Evolutionary conservation across 192 early-diverging fungal genomes (phyloP).

Genomic region (Radiomyces spectabilis): DNA sequence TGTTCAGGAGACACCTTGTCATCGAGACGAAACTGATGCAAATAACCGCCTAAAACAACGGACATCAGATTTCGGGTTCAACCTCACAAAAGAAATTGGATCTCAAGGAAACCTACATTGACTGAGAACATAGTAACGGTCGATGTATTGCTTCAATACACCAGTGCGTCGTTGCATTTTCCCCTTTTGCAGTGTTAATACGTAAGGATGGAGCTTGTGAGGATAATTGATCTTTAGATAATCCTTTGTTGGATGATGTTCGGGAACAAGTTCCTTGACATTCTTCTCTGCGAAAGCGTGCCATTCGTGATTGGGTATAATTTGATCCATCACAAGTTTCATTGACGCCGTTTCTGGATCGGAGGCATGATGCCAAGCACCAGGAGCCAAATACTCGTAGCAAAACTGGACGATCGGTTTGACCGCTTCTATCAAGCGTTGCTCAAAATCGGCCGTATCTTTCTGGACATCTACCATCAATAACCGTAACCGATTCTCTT

Average conservation of each 20-base stretch:
- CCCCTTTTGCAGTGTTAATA: slow-evolving; percentile 23
- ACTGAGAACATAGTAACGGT: slow-evolving; percentile 34
- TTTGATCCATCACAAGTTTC: slow-evolving; percentile 18
- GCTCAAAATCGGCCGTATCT: slow-evolving; percentile 9
- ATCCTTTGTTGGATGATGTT: slow-evolving; percentile 8
- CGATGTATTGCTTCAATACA: slow-evolving; percentile 32
- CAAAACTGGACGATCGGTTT: slow-evolving; percentile 7
- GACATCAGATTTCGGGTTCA: no score
- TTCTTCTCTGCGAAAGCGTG: slow-evolving; percentile 20
- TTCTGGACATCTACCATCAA: slow-evolving; percentile 11
- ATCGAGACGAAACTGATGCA: slow-evolving; percentile 31
- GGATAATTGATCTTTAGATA: slow-evolving; percentile 29
- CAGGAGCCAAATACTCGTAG: background rate
- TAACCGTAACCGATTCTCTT: slow-evolving; percentile 21
- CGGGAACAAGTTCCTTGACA: slow-evolving; percentile 24
- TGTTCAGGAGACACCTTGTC: slow-evolving; percentile 25
- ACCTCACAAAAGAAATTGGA: no score
- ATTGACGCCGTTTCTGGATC: background rate
- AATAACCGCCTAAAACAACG: slow-evolving; percentile 32
- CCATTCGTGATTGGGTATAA: slow-evolving; percentile 32
- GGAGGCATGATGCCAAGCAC: background rate
- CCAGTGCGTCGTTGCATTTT: slow-evolving; percentile 25
- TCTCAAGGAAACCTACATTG: slow-evolving; percentile 8
- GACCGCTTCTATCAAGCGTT: slow-evolving; percentile 2
- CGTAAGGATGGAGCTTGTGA: slow-evolving; percentile 22